Base-by-base conservation (phyloP, 352 stramenopile genomes). In the Globisporangium splendens region DNA sequence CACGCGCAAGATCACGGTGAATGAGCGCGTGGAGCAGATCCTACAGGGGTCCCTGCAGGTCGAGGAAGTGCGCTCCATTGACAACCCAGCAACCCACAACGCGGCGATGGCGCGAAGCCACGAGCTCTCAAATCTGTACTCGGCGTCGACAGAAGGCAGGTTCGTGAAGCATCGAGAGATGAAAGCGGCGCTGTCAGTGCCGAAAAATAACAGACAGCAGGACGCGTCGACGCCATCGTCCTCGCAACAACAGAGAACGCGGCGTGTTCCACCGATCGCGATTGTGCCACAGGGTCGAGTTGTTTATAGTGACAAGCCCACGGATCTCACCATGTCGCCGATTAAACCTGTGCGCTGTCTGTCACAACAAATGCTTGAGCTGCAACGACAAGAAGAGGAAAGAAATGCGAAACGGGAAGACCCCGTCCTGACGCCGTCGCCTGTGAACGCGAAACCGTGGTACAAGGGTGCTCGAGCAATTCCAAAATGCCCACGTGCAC, bases 1-100 rank as follows among this genome's bases (percentile, higher is more conserved):
- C 17, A 8, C 22, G 79, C 69, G 78, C 28, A 87, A 89, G 62
- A 79, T 86, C 60, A 89, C 79, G 5, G 79, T 89, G 7, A 89
- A 89, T 44, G 79, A 89, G 48, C 72, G 72, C 18, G 69, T 89
- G 15, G 76, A 87, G 48, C 70, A 72, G 21, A 89, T 89, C 50
- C 59, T 87, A 43, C 66, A 83, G 52, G 79, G 68, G 2, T 68
- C 68, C 1, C 51, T 86, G 52, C 63, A 65, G 20, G 56, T 63
- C 2, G 65, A 70, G 0, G 69, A 87, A 41, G 51, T 59, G 7
- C 53, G 70, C 4, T 55, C 66, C 15, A 65, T 65, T 43, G 59
- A 58, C 6, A 70, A 43, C 8, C 61, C 69, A 0, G 68, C 70
- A 46, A 65, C 64, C 1, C 62, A 70, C 28, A 72, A 74, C 42